These are phyloP conservation scores for Geotrichum australiense DNA, from an alignment of 1,139 yeast genomes.

Conservation along the genomic window DNA sequence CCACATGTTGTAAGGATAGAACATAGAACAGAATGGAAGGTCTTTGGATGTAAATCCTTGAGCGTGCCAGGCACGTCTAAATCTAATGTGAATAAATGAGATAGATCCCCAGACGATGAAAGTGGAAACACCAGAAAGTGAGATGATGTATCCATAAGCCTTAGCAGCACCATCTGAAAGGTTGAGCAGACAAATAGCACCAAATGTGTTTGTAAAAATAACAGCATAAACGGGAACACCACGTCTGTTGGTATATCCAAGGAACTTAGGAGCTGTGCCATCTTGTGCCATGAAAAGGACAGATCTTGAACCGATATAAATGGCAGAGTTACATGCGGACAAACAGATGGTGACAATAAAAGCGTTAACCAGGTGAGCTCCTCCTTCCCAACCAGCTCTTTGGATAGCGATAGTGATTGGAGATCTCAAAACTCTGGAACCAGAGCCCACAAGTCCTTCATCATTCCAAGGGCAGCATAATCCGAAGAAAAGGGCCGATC, in stretches of 20 bases:
- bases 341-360: constrained; percentile 62
- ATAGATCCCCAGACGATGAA: constrained; percentile 48
- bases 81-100: constrained; percentile 45
- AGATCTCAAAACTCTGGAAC: constrained; percentile 47
- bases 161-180: constrained; percentile 53
- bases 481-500: constrained; percentile 76
- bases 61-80: constrained; percentile 44
- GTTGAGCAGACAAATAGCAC: constrained; percentile 56
- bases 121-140: constrained; percentile 59
- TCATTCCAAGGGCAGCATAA: constrained; percentile 75
- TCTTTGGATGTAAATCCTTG: constrained; percentile 45
- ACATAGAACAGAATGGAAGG: constrained; percentile 47
- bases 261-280: constrained; percentile 54
- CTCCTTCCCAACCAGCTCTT: constrained; percentile 59
- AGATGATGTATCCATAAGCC: constrained; percentile 80
- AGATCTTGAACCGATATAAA: constrained; percentile 56
- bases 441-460: constrained; percentile 36
- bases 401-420: constrained; percentile 73
- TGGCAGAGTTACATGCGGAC: constrained; percentile 71
- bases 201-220: constrained; percentile 38
- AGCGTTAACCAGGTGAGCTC: constrained; percentile 68
- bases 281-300: constrained; percentile 52
- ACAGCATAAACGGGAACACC: constrained; percentile 59
- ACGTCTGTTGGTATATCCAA: constrained; percentile 48
- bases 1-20: constrained; percentile 49